Evolutionary conservation across 352 stramenopile genomes (phyloP).

Genomic region (Pilasporangium apinafurcum): DNA sequence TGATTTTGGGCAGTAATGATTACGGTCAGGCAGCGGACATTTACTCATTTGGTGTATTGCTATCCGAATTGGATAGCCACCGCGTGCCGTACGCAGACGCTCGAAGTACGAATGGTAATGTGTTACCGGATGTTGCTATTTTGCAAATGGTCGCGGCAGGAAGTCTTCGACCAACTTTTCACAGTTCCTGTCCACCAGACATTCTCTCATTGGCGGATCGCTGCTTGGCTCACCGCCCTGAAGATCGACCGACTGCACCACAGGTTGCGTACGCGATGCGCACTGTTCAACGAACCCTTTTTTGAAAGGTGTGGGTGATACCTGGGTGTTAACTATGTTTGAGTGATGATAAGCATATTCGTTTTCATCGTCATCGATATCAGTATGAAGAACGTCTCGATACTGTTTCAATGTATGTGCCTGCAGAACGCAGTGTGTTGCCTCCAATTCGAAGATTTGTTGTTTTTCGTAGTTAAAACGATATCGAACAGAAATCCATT

Average conservation of each 20-base stretch:
- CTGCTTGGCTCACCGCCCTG: constrained; percentile 19
- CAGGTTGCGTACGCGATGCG: constrained; percentile 25
- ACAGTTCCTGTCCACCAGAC: constrained; percentile 8
- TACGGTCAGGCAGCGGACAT: constrained; percentile 29
- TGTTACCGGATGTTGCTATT: constrained; percentile 23
- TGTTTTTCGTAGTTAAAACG: no score
- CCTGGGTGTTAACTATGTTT: no score
- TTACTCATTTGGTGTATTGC: constrained; percentile 24
- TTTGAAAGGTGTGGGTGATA: no score
- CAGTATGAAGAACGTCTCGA: no score
- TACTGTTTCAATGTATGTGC: no score
- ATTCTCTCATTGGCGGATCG: constrained; percentile 19
- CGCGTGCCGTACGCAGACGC: constrained; percentile 25
- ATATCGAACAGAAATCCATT: no score
- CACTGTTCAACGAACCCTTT: constrained; percentile 19
- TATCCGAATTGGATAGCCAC: constrained; percentile 38
- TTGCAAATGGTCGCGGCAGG: constrained; percentile 32
- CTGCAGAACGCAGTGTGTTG: no score
- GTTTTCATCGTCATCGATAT: no score
- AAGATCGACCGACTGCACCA: constrained; percentile 21
- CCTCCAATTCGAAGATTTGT: no score
- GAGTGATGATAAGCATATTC: no score
- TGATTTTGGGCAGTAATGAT: constrained; percentile 25
- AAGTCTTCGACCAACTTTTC: constrained; percentile 21
- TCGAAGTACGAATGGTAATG: constrained; percentile 13